These are phyloP conservation scores for Cladophialophora bantiana DNA, from an alignment of 2,329 filamentous ascomycete genomes.

Conservation along the genomic window DNA sequence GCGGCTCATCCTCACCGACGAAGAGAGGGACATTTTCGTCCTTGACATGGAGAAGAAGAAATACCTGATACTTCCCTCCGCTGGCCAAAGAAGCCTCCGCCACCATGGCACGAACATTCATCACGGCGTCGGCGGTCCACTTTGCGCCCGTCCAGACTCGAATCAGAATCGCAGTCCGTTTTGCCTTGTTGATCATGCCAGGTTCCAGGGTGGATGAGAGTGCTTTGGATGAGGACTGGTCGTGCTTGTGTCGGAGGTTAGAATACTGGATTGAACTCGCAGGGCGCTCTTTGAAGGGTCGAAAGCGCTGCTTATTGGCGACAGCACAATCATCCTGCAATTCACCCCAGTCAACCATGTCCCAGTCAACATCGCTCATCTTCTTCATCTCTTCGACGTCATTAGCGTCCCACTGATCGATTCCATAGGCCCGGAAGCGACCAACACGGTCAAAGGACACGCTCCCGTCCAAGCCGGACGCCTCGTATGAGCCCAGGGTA, in stretches of 20 bases:
- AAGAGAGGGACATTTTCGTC: conserved; percentile 74
- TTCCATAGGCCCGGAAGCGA: conserved; percentile 67
- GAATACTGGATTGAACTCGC: conserved; percentile 42
- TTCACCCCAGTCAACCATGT: conserved; percentile 72
- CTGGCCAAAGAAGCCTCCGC: conserved; percentile 80
- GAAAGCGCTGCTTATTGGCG: conserved; percentile 70
- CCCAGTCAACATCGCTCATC: conserved; percentile 58
- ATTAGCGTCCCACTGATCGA: conserved; percentile 43
- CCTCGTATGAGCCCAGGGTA: conserved; percentile 67
- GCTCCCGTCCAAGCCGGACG: conserved; percentile 67
- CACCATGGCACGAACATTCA: conserved; percentile 84
- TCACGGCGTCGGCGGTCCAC: conserved; percentile 80
- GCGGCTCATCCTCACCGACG: conserved; percentile 70
- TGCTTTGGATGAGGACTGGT: conserved; percentile 30
- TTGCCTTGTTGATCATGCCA: conserved; percentile 39
- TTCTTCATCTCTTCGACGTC: conserved; percentile 43
- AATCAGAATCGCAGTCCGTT: conserved; percentile 78
- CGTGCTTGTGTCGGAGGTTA: conserved; percentile 41
- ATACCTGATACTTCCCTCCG: conserved; percentile 81
- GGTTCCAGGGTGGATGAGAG: conserved; percentile 35
- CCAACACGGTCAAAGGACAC: conserved; percentile 75
- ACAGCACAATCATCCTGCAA: conserved; percentile 72
- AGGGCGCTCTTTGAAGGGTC: conserved; percentile 36
- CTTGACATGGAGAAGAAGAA: conserved; percentile 84
- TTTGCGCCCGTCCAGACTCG: conserved; percentile 81